These are phyloP conservation scores for Hansenula sp. DNA, from an alignment of 1,139 yeast genomes.

Conservation along the genomic window DNA sequence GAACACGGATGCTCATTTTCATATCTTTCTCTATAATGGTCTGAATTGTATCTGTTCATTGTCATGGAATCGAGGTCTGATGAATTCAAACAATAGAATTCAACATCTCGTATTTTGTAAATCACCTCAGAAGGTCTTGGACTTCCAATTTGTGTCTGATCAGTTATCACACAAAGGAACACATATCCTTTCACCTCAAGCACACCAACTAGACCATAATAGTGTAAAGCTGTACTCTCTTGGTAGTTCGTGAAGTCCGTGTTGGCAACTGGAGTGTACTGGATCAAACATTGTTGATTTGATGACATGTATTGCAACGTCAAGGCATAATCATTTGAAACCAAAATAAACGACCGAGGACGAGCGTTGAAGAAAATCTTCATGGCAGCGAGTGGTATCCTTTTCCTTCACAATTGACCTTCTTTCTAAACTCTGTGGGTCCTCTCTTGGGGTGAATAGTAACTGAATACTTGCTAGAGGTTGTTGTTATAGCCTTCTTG, in stretches of 20 bases:
- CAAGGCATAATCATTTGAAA: conserved; percentile 44
- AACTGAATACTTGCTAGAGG: no score
- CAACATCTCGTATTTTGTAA: conserved; percentile 49
- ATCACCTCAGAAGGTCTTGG: conserved; percentile 53
- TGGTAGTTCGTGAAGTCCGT: conserved; percentile 36
- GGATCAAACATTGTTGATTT: conserved; percentile 39
- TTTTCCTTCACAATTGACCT: no score
- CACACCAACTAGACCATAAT: conserved; percentile 60
- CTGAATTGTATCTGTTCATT: conserved; percentile 23
- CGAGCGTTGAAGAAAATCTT: conserved; percentile 35
- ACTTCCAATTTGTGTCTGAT: conserved; percentile 53
- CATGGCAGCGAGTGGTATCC: conserved; percentile 5
- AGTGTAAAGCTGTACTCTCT: conserved; percentile 36
- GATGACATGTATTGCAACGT: conserved; percentile 28
- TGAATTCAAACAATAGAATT: conserved; percentile 57
- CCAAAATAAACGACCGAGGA: conserved; percentile 53
- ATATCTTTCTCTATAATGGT: conserved; percentile 30
- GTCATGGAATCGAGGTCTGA: conserved; percentile 45
- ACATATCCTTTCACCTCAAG: conserved; percentile 49
- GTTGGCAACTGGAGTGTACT: conserved; percentile 38
- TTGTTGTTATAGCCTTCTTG: no score
- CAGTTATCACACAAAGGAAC: conserved; percentile 55
- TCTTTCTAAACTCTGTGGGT: no score
- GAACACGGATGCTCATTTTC: conserved; percentile 53
- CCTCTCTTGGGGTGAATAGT: no score